These are phyloP conservation scores for Amanita exitialis DNA, from an alignment of 768 basidiomycete genomes.

Conservation along the genomic window DNA sequence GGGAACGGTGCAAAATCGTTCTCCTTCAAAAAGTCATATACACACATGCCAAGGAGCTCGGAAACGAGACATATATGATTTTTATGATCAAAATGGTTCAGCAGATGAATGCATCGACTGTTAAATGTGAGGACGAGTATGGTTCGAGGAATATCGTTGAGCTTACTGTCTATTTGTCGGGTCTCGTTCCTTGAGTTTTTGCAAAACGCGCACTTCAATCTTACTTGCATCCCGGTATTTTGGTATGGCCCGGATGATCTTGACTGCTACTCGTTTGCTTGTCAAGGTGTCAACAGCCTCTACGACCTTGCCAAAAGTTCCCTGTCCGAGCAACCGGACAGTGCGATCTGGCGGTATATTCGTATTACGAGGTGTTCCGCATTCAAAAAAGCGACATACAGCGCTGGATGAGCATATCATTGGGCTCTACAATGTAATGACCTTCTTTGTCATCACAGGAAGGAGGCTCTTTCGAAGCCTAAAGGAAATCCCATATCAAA, in stretches of 20 bases:
- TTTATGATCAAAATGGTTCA: slow-evolving; percentile 92
- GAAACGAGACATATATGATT: slow-evolving; percentile 98
- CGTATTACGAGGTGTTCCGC: slow-evolving; percentile 8
- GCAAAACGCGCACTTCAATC: slow-evolving; percentile 93
- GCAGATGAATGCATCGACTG: slow-evolving; percentile 96
- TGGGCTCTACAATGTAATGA: slow-evolving; percentile 91
- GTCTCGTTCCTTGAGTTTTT: slow-evolving; percentile 85
- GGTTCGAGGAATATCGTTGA: not conserved
- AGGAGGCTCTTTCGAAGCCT: slow-evolving; percentile 53
- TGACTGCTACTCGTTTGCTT: slow-evolving; percentile 82
- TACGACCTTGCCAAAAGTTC: slow-evolving; percentile 98
- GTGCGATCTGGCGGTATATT: slow-evolving; percentile 64
- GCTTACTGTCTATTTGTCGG: slow-evolving; percentile 82
- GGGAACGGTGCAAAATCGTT: slow-evolving; percentile 97
- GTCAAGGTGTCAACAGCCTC: slow-evolving; percentile 79
- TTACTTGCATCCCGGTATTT: slow-evolving; percentile 99
- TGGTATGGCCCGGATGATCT: slow-evolving; percentile 96
- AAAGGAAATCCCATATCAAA: slow-evolving; percentile 17
- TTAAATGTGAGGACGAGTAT: slow-evolving; percentile 7
- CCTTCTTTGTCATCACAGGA: slow-evolving; percentile 97
- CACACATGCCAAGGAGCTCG: slow-evolving; percentile 91
- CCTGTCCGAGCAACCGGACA: slow-evolving; percentile 85
- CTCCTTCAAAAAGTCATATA: slow-evolving; percentile 98
- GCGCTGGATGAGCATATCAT: slow-evolving; percentile 79
- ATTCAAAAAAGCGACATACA: slow-evolving; percentile 41